Base-by-base conservation (phyloP, 345 rosid genomes). In the Boechera retrofracta region DNA sequence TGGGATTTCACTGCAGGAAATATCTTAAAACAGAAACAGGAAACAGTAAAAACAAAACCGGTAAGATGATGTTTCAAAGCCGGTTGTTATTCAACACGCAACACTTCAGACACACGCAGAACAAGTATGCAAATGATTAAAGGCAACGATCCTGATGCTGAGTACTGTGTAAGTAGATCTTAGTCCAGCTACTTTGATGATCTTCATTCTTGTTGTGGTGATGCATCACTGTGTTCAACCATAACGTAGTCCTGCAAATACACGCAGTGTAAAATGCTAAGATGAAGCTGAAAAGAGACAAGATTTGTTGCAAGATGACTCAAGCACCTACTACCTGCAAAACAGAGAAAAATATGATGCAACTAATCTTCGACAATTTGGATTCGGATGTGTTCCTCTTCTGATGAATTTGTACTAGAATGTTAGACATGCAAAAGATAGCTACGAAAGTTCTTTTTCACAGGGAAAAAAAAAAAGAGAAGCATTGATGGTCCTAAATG, bases 181-280 rank as follows among this genome's bases (percentile, higher is more conserved):
- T 76, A 49, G 53, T 71, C 65, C 52, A 53, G 21, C 72, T 44
- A 56, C 61, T 28, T 63, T 21, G 11, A 49, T 71, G 35, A 71
- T 69, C 54, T 6, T 64, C 60, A 63, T 1, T 1, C 29, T 69
- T 69, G 29, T 62, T 42, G 21, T 29, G 26, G n/a, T 13, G 15
- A 4, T 53, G 16, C 64, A 4, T 62, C 70, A 26, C 35, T 8
- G 5, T 0, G 51, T 4, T 63, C 33, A 47, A 77, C 18, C 7
- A 56, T 5, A 16, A 13, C 61, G 45, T 41, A 77, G 18, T 16
- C 80, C 76, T 77, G 71, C 52, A 77, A 77, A 47, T 26, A 70
- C 42, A 77, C 8, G 29, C 5, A 35, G 59, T 61, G 64, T 70
- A 70, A 70, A 70, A 70, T 55, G 59, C 59, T 54, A 54, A 62